phyloP scores from a whole-genome alignment of 192 early-diverging fungal species.

The Podila clonocystis region DNA sequence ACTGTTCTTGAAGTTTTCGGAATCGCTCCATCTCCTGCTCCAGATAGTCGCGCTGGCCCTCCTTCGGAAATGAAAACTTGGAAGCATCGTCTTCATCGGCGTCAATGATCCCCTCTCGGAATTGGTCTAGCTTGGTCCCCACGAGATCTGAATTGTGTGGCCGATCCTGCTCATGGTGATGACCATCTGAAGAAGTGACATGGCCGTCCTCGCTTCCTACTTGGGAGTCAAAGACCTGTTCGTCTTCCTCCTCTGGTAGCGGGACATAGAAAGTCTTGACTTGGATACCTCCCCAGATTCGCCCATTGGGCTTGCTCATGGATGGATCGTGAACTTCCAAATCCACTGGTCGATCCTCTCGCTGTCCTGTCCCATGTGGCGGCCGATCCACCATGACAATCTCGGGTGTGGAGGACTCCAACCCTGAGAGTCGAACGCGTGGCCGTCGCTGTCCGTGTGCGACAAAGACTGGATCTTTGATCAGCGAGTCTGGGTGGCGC shows the following conservation, averaged over 20 bases:
- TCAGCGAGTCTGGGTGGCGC: slow-evolving; percentile 20
- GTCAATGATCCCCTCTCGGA: slow-evolving; percentile 35
- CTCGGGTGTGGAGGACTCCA: background rate
- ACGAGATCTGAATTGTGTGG: slow-evolving; percentile 10
- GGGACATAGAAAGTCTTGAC: background rate
- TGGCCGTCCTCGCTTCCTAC: background rate
- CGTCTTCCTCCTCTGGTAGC: background rate
- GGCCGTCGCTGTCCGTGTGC: slow-evolving; percentile 4
- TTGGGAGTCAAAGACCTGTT: background rate
- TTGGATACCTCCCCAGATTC: background rate
- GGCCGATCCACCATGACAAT: background rate
- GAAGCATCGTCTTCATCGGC: background rate
- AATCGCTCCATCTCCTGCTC: background rate
- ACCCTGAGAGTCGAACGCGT: background rate
- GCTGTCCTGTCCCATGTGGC: background rate
- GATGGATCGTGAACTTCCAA: background rate
- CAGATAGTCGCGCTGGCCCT: background rate
- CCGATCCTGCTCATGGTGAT: background rate
- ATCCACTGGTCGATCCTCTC: background rate
- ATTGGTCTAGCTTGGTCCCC: slow-evolving; percentile 21
- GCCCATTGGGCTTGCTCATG: background rate
- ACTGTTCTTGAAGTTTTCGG: background rate
- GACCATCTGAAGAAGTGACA: background rate
- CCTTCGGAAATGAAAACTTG: background rate
- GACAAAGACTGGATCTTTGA: slow-evolving; percentile 31